Base-by-base conservation (phyloP, 345 rosid genomes). In the Sisymbrium irio region DNA sequence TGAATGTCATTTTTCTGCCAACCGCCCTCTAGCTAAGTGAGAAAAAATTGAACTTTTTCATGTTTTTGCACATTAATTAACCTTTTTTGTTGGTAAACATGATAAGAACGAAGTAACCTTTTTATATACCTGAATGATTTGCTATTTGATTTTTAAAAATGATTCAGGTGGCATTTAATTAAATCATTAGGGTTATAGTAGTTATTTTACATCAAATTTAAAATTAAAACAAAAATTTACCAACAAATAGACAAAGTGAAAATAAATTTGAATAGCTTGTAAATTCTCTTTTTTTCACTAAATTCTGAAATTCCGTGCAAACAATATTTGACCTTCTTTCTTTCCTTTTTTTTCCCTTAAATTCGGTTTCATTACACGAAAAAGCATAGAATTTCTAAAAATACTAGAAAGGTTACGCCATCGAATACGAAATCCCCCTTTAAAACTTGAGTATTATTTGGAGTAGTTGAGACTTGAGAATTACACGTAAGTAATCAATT, bases 391-490 rank as follows among this genome's bases (percentile, higher is more conserved):
- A 17, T 56, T 13, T 59, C 11, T 4, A n/a, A 39, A 60, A 2
- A 60, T 39, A 39, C 3, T 64, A 32, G 28, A 64, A 64, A 64
- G 56, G 69, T 64, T 46, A 64, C 69, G 56, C 19, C 14, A 64
- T 46, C 30, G 5, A 46, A 64, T 45, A 64, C 17, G 41, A 49
- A 60, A 20, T 9, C 46, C n/a, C 14, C 25, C 25, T 22, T 28
- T 42, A 7, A 33, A 0, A 32, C n/a, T n/a, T n/a, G n/a, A n/a
- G n/a, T n/a, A 47, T 49, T 11, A 32, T 65, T 36, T 1, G 35
- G 46, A 66, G 47, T 66, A 10, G 71, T 9, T 66, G 36, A 50
- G 71, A 50, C 18, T 13, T 32, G 12, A 20, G 4, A 66, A 65
- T 65, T 49, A 65, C 58, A 49, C 14, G 58, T 25, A 36, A 50